Percentiles rank a stretch among this genome's conserved stretches.
Conservation (phyloP, 2,329 filamentous ascomycete species). For the Neonectria magnoliae region DNA sequence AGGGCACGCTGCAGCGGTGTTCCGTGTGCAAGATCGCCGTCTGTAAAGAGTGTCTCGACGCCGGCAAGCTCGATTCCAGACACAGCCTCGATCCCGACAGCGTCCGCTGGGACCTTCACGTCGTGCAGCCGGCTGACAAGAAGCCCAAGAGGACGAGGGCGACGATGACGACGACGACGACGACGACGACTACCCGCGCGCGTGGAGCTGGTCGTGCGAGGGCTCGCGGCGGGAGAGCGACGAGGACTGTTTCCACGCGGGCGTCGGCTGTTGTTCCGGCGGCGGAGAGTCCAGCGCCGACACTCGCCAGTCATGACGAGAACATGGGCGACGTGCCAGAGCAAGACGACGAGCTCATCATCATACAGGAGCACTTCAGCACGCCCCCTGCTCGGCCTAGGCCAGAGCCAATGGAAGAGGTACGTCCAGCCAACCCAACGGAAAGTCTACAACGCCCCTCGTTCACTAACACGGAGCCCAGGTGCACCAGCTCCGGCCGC, state of each 20-base stretch:
- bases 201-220: background rate
- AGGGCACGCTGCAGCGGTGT: slow-evolving; percentile 20
- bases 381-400: background rate
- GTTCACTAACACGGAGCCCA: background rate
- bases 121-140: background rate
- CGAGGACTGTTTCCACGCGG: background rate
- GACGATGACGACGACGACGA: no score
- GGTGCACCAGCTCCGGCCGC: background rate
- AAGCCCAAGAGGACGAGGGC: slow-evolving; percentile 1
- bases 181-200: background rate
- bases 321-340: background rate
- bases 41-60: slow-evolving; percentile 15
- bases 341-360: background rate
- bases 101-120: slow-evolving; percentile 20
- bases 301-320: background rate
- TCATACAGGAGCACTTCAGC: background rate
- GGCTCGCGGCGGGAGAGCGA: background rate
- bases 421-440: background rate
- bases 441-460: no score
- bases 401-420: background rate
- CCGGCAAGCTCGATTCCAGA: slow-evolving; percentile 12
- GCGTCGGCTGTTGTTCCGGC: background rate
- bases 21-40: slow-evolving; percentile 17
- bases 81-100: slow-evolving; percentile 15
- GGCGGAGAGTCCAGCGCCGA: background rate